Percentiles rank a stretch among this genome's conserved stretches.
phyloP scores from a whole-genome alignment of 1,284 basidiomycete species.

The Boletellus deceptivus region DNA sequence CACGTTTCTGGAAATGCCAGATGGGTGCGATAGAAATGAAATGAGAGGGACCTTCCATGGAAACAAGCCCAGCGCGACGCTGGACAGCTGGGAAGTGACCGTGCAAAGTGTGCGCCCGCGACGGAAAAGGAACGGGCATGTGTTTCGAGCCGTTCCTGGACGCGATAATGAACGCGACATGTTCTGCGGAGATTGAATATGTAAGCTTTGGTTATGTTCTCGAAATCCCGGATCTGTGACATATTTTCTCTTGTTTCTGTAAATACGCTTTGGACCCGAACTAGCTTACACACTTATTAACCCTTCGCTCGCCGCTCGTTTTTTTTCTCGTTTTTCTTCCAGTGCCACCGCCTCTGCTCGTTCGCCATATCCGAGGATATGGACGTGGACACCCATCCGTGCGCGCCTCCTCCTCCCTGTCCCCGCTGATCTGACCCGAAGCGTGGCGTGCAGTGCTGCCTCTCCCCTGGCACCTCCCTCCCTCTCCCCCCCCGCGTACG shows the following conservation, averaged over 20 bases:
- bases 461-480: slow-evolving; percentile 17
- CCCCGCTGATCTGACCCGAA: slow-evolving; percentile 19
- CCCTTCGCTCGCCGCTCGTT: slow-evolving; percentile 19
- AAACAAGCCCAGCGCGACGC: slow-evolving; percentile 10
- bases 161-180: slow-evolving; percentile 29
- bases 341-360: slow-evolving; percentile 3
- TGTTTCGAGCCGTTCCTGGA: slow-evolving; percentile 32
- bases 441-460: slow-evolving; percentile 12
- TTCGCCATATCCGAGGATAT: slow-evolving; percentile 20
- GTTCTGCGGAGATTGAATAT: slow-evolving; percentile 36
- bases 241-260: slow-evolving; percentile 42
- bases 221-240: slow-evolving; percentile 41
- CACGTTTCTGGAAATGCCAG: slow-evolving; percentile 34
- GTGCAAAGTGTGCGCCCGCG: slow-evolving; percentile 22
- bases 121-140: slow-evolving; percentile 9
- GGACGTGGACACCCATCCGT: slow-evolving; percentile 20
- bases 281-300: slow-evolving; percentile 37
- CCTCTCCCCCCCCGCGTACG: slow-evolving; percentile 20
- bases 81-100: slow-evolving; percentile 4
- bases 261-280: slow-evolving; percentile 39
- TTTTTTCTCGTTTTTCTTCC: not conserved
- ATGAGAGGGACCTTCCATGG: slow-evolving; percentile 29
- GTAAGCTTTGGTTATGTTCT: slow-evolving; percentile 38
- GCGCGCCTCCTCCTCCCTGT: slow-evolving; percentile 6
- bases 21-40: slow-evolving; percentile 14